Conservation (phyloP, 306 rosid genomes). For the Geum urbanum region DNA sequence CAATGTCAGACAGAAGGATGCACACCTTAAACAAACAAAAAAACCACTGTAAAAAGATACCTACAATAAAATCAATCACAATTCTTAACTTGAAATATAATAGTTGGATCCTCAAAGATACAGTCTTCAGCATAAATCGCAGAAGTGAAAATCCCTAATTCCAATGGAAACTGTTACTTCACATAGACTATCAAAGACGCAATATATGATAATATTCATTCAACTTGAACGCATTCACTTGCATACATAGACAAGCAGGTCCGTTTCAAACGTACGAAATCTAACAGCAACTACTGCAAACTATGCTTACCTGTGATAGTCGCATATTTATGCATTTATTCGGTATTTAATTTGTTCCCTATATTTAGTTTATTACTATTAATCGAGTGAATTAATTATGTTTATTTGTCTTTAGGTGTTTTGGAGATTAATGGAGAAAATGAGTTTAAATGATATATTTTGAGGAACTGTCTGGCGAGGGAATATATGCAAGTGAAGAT, state of each 20-base stretch:
- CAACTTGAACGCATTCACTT: background rate
- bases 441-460: too few species aligned
- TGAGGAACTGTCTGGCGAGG: too few species aligned
- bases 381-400: too few species aligned
- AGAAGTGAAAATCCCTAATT: conserved; percentile 66
- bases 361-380: too few species aligned
- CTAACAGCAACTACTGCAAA: background rate
- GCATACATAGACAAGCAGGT: too few species aligned
- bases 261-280: too few species aligned
- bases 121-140: conserved; percentile 65
- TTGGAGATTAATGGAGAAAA: too few species aligned
- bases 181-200: background rate
- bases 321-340: too few species aligned
- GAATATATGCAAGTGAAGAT: too few species aligned
- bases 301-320: conserved; percentile 44
- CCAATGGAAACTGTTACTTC: conserved; percentile 16
- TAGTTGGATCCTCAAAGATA: conserved; percentile 87
- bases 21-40: conserved; percentile 14
- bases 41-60: background rate
- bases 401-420: too few species aligned
- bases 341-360: too few species aligned
- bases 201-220: too few species aligned
- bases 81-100: conserved; percentile 63
- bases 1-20: background rate
- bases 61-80: background rate